Conservation (phyloP, 306 rosid genomes). For the Prunus persica region DNA sequence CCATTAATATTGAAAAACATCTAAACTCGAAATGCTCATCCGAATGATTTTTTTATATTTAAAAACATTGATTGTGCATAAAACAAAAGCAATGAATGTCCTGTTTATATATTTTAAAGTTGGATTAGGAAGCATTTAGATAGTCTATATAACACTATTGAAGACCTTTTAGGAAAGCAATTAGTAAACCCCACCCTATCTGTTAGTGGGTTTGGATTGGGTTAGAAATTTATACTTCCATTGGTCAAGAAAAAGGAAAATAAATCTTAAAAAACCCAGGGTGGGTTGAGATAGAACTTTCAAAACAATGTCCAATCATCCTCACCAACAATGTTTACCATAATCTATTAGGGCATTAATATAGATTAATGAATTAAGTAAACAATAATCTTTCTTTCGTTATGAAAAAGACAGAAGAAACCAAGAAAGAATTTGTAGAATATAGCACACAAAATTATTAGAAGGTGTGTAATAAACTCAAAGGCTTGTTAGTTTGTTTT, state of each 20-base stretch:
- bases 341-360: not conserved
- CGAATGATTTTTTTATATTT: not conserved
- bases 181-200: not conserved
- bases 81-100: not conserved
- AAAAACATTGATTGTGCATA: not conserved
- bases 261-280: not conserved
- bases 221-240: not conserved
- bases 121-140: not conserved
- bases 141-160: not conserved
- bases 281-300: not conserved
- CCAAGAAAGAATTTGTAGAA: not conserved
- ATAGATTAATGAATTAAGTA: not conserved
- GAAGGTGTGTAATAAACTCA: not conserved
- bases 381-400: not conserved
- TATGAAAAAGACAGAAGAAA: not conserved
- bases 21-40: no score
- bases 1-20: not conserved
- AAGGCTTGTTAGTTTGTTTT: not conserved
- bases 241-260: not conserved
- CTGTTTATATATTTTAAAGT: not conserved
- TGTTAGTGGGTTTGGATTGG: slow-evolving; percentile 2
- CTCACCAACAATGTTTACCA: not conserved
- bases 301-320: slow-evolving; percentile 2
- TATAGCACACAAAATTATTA: not conserved
- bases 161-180: not conserved